Base-by-base conservation (phyloP, 257 asterid genomes). In the Ehretia macrophylla region DNA sequence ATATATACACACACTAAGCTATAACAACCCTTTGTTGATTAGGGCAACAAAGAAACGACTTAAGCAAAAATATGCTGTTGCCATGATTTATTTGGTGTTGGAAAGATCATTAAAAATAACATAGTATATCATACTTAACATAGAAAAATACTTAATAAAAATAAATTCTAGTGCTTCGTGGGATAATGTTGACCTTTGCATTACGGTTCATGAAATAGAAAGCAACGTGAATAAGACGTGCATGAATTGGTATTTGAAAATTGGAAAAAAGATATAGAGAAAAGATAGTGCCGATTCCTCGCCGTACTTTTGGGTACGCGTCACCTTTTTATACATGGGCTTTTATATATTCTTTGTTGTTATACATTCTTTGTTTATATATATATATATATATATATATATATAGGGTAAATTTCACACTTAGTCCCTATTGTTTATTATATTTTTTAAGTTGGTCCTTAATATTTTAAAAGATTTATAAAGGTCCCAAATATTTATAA, bases 161-260 rank as follows among this genome's bases (percentile, higher is more conserved):
- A 27, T 27, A 27, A 27, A 27, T 27, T 27, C 35, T 1, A 27
- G 5, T 4, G 47, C 16, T 42, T 42, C 5, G 16, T 42, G 47
- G 47, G 47, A 42, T 42, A 42, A 42, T 42, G 47, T 42, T 42
- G 47, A 56, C 55, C 35, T 40, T 55, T 32, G 35, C 4, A 51
- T 2, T 52, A 48, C 42, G 73, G 65, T 32, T 68, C 51, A 18
- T 19, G 61, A 69, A 48, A 62, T 55, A 32, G 64, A 72, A 64
- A 66, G 74, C 65, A 62, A 76, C 82, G 81, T 75, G 85, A 80
- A 76, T 62, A 66, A 65, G 83, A 81, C 82, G 77, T 84, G 88
- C 87, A 85, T 77, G 83, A 65, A 64, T 79, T 71, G 82, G 82
- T 77, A 59, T 53, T 32, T 16, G 63, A 67, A 51, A 63, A 64